Conservation (phyloP, 2,329 filamentous ascomycete species). For the Xylariales sp. region DNA sequence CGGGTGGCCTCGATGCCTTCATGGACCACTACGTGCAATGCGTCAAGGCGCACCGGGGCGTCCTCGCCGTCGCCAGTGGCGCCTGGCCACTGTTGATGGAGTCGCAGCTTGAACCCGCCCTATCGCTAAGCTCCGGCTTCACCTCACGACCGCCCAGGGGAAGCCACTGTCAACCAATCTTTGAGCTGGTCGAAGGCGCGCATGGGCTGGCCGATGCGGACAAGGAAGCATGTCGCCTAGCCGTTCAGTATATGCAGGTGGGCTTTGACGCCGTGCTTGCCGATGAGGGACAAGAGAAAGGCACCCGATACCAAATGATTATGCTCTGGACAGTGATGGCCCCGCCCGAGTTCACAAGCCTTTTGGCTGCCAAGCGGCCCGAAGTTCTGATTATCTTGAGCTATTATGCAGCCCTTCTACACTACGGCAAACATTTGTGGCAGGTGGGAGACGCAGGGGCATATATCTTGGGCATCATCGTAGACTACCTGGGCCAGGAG, state of each 20-base stretch:
- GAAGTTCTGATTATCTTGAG: constrained; percentile 20
- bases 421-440: constrained; percentile 20
- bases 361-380: constrained; percentile 15
- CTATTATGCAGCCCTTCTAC: constrained; percentile 22
- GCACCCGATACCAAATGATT: constrained; percentile 17
- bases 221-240: neutral
- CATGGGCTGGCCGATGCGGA: neutral
- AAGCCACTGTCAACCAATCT: neutral
- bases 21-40: neutral
- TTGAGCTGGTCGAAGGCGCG: neutral
- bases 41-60: neutral
- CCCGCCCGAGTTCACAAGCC: constrained; percentile 16
- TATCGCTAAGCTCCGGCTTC: neutral
- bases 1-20: neutral
- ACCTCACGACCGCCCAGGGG: neutral
- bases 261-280: neutral
- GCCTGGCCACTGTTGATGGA: neutral
- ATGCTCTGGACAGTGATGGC: constrained; percentile 20
- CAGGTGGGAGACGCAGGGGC: constrained; percentile 14
- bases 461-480: neutral
- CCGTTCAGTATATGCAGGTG: neutral
- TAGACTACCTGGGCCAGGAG: neutral
- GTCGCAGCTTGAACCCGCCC: neutral
- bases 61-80: neutral
- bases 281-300: neutral